Base-by-base conservation (phyloP, 768 basidiomycete genomes). In the Kwoniella bestiolae region DNA sequence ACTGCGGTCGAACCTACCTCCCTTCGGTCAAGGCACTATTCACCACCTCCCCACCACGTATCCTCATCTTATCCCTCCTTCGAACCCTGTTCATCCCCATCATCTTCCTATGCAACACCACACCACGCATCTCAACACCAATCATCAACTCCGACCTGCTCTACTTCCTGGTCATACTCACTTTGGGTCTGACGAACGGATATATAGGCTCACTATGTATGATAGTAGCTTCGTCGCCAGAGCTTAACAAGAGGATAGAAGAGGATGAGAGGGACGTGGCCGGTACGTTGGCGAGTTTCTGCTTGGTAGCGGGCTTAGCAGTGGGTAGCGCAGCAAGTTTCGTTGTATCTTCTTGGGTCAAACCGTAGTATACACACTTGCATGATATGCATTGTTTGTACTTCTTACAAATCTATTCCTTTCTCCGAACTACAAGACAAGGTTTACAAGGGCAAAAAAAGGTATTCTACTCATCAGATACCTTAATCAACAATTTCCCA, bases 61-160 rank as follows among this genome's bases (percentile, higher is more conserved):
- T 94, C 41, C 77, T 92, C 16, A 74, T 77, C 5, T 81, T 91
- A 26, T 89, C 92, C 16, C 77, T 90, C 45, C 79, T 86, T 3
- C 87, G 94, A 60, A 90, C 88, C 1, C 74, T 92, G 34, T 94
- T 95, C 82, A 86, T 96, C 52, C 92, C 92, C 31, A 73, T 94
- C 45, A 89, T 95, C 80, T 84, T 95, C n/a, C 84, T 89, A 81
- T 95, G 93, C 84, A 96, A 96, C 76, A 82, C 94, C 45, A 86
- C 88, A 68, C 29, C 86, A 84, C 47, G 71, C 75, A 41, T 31
- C 70, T 29, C 29, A 7, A 57, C 38, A 29, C 85, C 88, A 2
- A 69, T 89, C 66, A 88, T 94, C 83, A 88, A 83, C 80, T 93
- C 91, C 2, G 92, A 95, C 75, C 53, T 86, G 38, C 52, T 88